Percentiles rank a stretch among this genome's conserved stretches.
These are phyloP conservation scores for Macroventuria anomochaeta DNA, from an alignment of 2,329 filamentous ascomycete genomes.

Conservation along the genomic window DNA sequence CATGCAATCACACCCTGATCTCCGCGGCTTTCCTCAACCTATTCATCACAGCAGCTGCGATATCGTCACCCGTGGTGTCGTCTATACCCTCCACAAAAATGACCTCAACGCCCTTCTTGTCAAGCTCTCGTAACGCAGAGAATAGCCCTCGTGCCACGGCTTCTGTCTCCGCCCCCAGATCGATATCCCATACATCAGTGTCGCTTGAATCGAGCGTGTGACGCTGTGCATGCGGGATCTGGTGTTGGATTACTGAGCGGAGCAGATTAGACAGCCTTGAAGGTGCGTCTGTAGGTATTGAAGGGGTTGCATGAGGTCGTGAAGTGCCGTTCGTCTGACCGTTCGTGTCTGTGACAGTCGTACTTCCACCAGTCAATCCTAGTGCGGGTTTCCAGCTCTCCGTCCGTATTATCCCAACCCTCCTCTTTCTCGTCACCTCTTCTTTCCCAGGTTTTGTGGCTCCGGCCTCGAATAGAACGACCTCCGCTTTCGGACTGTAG, in stretches of 20 bases:
- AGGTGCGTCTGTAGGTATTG: not conserved
- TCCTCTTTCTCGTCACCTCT: conserved; percentile 38
- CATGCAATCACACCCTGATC: conserved; percentile 17
- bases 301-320: not conserved
- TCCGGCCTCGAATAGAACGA: conserved; percentile 78
- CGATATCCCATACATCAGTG: conserved; percentile 67
- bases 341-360: conserved; percentile 1
- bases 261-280: conserved; percentile 40
- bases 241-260: conserved; percentile 44
- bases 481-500: conserved; percentile 88
- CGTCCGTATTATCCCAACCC: conserved; percentile 52
- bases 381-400: conserved; percentile 35
- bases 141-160: conserved; percentile 88
- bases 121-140: conserved; percentile 82
- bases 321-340: conserved; percentile 21
- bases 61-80: conserved; percentile 72
- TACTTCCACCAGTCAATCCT: conserved; percentile 17
- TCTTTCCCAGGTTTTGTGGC: conserved; percentile 38
- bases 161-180: conserved; percentile 72
- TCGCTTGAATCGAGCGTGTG: conserved; percentile 17
- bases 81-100: conserved; percentile 91
- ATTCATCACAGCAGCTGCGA: conserved; percentile 73
- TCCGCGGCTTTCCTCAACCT: conserved; percentile 57
- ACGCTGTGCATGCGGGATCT: conserved; percentile 38
- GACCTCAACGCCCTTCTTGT: conserved; percentile 76